A percentile compares a stretch with the other conserved stretches of the same genome.
Evolutionary conservation across 768 basidiomycete genomes (phyloP).

Genomic region (Mycena haematopus): DNA sequence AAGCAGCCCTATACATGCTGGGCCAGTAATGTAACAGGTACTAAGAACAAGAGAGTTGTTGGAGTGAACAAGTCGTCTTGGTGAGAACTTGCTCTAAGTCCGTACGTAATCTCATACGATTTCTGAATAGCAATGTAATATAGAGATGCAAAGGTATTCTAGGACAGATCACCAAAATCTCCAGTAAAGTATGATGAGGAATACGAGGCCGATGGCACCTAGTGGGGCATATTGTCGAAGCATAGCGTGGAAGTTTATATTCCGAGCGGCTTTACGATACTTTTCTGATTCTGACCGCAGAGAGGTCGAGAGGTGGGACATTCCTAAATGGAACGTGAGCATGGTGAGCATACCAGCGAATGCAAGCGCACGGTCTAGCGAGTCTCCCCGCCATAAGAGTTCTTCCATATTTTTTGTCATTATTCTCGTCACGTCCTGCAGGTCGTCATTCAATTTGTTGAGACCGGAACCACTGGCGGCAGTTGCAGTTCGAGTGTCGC

Average conservation of each 20-base stretch:
- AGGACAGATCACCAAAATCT: slow-evolving; percentile 59
- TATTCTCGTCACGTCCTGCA: slow-evolving; percentile 97
- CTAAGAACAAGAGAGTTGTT: background rate
- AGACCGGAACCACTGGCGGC: slow-evolving; percentile 70
- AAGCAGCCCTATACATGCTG: slow-evolving; percentile 40
- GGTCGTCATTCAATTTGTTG: slow-evolving; percentile 91
- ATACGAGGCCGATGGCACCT: slow-evolving; percentile 78
- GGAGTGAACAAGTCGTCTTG: slow-evolving; percentile 14
- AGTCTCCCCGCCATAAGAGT: slow-evolving; percentile 96
- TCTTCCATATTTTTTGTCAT: slow-evolving; percentile 99
- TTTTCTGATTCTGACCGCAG: slow-evolving; percentile 96
- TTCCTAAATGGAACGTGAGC: slow-evolving; percentile 58
- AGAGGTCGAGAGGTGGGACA: slow-evolving; percentile 96
- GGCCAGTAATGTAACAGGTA: background rate
- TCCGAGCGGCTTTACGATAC: slow-evolving; percentile 93
- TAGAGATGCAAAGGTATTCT: slow-evolving; percentile 20
- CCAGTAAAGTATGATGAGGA: slow-evolving; percentile 83
- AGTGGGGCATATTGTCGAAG: slow-evolving; percentile 95
- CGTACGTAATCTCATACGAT: slow-evolving; percentile 15
- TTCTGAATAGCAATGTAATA: slow-evolving; percentile 13
- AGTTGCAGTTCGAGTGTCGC: slow-evolving; percentile 87
- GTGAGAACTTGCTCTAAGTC: background rate
- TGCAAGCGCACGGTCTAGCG: slow-evolving; percentile 81
- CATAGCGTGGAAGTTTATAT: slow-evolving; percentile 94
- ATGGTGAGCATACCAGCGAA: slow-evolving; percentile 2